Conservation (phyloP, 2,329 filamentous ascomycete genomes). For the Talaromyces sp. region DNA sequence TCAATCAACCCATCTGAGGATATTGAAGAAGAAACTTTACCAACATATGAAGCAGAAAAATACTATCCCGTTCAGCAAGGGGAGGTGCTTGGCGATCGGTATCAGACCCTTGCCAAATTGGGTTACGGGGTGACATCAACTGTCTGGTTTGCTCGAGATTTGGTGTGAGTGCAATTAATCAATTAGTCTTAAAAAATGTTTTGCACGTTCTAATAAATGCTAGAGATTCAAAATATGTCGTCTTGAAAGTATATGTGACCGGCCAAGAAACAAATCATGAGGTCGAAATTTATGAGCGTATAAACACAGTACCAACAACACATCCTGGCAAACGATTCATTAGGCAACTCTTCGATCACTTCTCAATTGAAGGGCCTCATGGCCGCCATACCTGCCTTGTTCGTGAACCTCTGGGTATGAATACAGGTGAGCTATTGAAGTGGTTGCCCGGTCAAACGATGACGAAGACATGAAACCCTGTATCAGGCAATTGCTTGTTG, state of each 20-base stretch:
- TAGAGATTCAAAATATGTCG: constrained; percentile 14
- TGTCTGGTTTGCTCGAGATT: constrained; percentile 28
- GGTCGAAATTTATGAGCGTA: constrained; percentile 37
- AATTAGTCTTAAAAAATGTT: not conserved
- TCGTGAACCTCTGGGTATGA: constrained; percentile 42
- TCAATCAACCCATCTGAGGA: not conserved
- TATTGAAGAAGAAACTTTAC: not conserved
- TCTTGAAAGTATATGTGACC: constrained; percentile 26
- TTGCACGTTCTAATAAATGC: too few species aligned
- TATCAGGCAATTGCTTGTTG: constrained; percentile 38
- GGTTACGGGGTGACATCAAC: constrained; percentile 33
- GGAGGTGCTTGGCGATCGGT: constrained; percentile 24
- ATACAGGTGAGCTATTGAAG: constrained; percentile 32
- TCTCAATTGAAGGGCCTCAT: not conserved
- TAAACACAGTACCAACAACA: constrained; percentile 21
- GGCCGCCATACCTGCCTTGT: constrained; percentile 30
- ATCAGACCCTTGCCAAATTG: constrained; percentile 32
- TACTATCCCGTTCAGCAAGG: constrained; percentile 26
- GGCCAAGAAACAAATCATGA: constrained; percentile 27
- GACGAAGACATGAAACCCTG: constrained; percentile 28
- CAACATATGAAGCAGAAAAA: not conserved
- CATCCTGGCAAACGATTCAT: constrained; percentile 28
- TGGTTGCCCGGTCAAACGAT: constrained; percentile 29
- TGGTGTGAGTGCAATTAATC: not conserved
- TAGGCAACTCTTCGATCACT: not conserved